phyloP scores from a whole-genome alignment of 108 stramenopile genomes.

The Fragilariopsis cylindrus region DNA sequence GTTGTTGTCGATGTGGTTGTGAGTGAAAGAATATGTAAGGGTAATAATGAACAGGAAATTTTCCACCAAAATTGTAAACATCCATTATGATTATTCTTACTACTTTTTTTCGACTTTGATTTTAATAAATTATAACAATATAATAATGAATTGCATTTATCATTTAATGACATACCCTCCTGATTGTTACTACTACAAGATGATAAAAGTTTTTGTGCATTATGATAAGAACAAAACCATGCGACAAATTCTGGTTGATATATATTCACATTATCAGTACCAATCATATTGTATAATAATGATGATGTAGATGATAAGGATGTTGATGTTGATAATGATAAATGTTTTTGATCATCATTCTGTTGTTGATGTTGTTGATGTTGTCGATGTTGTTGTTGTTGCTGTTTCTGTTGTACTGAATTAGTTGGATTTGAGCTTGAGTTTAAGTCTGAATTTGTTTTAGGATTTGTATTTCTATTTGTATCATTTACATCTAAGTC shows the following conservation, averaged over 20 bases:
- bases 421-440: background rate
- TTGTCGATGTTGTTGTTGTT: too few relatives aligned
- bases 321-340: background rate
- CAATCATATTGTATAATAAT: background rate
- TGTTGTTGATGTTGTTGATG: background rate
- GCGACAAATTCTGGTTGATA: slow-evolving; percentile 6
- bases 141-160: slow-evolving; percentile 6
- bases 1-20: background rate
- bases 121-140: background rate
- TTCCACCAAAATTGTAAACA: slow-evolving; percentile 11
- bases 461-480: too few relatives aligned
- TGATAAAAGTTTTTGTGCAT: background rate
- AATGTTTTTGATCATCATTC: background rate
- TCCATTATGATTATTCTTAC: background rate
- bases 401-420: background rate
- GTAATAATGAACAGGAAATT: slow-evolving; percentile 7
- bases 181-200: too few relatives aligned
- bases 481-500: background rate
- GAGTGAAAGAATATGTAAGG: background rate
- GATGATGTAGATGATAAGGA: background rate
- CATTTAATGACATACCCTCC: background rate
- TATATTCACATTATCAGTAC: background rate
- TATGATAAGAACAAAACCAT: slow-evolving; percentile 8
- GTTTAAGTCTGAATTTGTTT: background rate
- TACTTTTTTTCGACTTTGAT: background rate